These are phyloP conservation scores for Bifiguratus adelaidae DNA, from an alignment of 192 early-diverging fungal species.

Conservation along the genomic window DNA sequence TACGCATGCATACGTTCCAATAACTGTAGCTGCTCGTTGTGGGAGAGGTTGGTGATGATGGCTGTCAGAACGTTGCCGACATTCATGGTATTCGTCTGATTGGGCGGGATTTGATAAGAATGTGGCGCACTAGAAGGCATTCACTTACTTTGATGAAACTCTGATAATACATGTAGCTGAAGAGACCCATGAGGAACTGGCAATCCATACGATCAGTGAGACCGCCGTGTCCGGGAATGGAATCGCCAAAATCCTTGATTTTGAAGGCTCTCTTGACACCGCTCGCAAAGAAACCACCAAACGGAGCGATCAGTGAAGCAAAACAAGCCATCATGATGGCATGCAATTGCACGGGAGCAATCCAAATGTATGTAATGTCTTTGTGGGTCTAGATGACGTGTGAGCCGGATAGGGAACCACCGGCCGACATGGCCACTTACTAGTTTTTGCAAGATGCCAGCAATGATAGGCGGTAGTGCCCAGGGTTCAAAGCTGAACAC, in stretches of 20 bases:
- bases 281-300: conserved; percentile 97
- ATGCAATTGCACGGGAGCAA: conserved; percentile 84
- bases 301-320: conserved; percentile 91
- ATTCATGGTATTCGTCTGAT: neutral
- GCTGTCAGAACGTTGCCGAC: neutral
- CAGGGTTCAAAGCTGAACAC: conserved; percentile 34
- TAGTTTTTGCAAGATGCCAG: conserved; percentile 1
- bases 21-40: neutral
- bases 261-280: conserved; percentile 96
- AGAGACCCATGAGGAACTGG: conserved; percentile 94
- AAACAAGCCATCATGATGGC: conserved; percentile 81
- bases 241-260: conserved; percentile 94
- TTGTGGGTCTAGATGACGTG: conserved; percentile 1
- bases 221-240: conserved; percentile 96
- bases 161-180: conserved; percentile 84
- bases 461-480: conserved; percentile 6
- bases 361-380: conserved; percentile 43
- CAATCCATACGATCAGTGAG: conserved; percentile 97
- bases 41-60: neutral
- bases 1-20: neutral
- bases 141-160: conserved; percentile 58
- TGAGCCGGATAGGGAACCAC: neutral
- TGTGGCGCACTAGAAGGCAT: neutral
- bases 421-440: conserved; percentile 1
- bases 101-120: neutral